phyloP scores from a whole-genome alignment of 164 flowering plant genomes.

The Paratinospora sagittata region DNA sequence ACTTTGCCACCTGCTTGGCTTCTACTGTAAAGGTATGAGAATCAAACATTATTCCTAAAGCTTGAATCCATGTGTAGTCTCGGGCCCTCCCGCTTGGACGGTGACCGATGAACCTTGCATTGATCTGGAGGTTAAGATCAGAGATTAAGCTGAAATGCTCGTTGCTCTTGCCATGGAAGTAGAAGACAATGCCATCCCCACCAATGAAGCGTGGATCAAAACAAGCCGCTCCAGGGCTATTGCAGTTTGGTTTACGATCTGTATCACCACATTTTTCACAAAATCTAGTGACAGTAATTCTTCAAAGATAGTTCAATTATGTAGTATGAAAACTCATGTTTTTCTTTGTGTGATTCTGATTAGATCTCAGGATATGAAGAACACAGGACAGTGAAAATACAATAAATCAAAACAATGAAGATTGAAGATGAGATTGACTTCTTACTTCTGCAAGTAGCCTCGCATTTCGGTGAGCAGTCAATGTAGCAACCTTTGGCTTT shows the following conservation, averaged over 20 bases:
- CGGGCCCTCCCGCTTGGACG: slow-evolving; percentile 51
- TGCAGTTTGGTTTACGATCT: slow-evolving; percentile 59
- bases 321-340: not conserved
- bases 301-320: not conserved
- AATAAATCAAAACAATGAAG: not conserved
- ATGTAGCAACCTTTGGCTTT: slow-evolving; percentile 30
- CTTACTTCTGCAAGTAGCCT: slow-evolving; percentile 37
- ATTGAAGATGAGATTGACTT: not conserved
- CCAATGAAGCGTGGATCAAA: slow-evolving; percentile 72
- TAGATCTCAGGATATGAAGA: not conserved
- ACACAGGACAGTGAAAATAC: not conserved
- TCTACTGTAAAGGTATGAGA: slow-evolving; percentile 45
- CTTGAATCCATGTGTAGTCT: slow-evolving; percentile 80
- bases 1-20: slow-evolving; percentile 35
- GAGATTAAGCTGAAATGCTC: slow-evolving; percentile 59
- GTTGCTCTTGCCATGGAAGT: slow-evolving; percentile 67
- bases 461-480: slow-evolving; percentile 36
- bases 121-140: slow-evolving; percentile 42
- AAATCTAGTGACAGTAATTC: not conserved
- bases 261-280: not conserved
- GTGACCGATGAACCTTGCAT: slow-evolving; percentile 44
- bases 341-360: not conserved
- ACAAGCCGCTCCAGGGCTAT: slow-evolving; percentile 67
- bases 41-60: slow-evolving; percentile 55
- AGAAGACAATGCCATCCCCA: slow-evolving; percentile 64